Base-by-base conservation (phyloP, 2,329 filamentous ascomycete species). In the Ascochyta lentis region DNA sequence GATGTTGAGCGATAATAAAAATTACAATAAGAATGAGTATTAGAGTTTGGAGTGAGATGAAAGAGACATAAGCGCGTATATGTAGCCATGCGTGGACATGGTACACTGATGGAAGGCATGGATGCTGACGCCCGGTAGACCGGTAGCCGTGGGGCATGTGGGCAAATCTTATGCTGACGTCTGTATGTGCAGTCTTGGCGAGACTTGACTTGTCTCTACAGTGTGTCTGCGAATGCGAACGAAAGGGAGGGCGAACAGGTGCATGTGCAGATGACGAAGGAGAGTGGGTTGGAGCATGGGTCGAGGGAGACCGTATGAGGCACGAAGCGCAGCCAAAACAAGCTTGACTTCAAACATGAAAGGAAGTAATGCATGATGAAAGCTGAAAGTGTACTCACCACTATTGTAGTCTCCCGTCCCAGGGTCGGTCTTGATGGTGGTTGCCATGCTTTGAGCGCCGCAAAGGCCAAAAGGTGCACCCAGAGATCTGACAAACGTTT, bases 171-270 rank as follows among this genome's bases (percentile, higher is more conserved):
- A 69, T 69, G 65, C 69, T 64, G 52, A 52, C 50, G 37, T 61
- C 49, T 42, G 58, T 48, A 59, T 49, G 55, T 50, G 49, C 44
- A 47, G 59, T 59, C 62, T 59, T 54, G 65, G 66, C 69, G 67
- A 73, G 66, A 74, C 72, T 64, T 41, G 59, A 39, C 54, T 45
- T 60, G 69, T 73, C 66, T 74, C 70, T 64, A 63, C 61, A 62
- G 56, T 48, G 49, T 63, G 56, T 60, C 58, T 58, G 56, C 54
- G 45, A 53, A 59, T 44, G 41, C 46, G 37, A 49, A 45, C 45
- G 51, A 54, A 40, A 49, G 40, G 53, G 60, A 56, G 59, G 60
- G 59, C 50, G 54, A 56, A 31, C 47, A 60, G 43, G 19, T 44
- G 50, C 26, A 24, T 31, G 46, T 44, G 39, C 33, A 42, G 27